Conservation (phyloP, 140 eudicot species). For the Senecio squalidus region DNA sequence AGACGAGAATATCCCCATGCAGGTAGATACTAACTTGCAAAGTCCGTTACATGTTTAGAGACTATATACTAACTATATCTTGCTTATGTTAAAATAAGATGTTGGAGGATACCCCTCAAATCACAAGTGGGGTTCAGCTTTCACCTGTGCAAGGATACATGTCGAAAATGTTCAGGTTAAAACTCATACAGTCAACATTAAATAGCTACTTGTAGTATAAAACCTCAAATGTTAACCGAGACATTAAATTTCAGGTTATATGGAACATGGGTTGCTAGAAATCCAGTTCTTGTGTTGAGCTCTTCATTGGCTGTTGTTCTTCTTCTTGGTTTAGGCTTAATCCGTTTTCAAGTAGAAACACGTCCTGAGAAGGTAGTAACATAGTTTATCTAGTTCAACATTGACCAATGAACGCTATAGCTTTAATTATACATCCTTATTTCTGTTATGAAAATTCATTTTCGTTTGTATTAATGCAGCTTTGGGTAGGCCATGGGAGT, state of each 20-base stretch:
- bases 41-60: neutral
- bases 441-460: neutral
- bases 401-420: neutral
- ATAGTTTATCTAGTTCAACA: neutral
- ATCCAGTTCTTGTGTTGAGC: conserved; percentile 71
- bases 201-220: conserved; percentile 7
- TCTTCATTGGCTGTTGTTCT: conserved; percentile 67
- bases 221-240: conserved; percentile 13
- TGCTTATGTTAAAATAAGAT: conserved; percentile 36
- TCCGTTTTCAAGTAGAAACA: conserved; percentile 88
- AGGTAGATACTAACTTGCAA: conserved; percentile 36
- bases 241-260: conserved; percentile 57
- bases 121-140: conserved; percentile 66
- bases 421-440: neutral
- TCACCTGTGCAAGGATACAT: conserved; percentile 91
- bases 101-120: conserved; percentile 60
- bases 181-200: conserved; percentile 14
- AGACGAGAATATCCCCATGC: conserved; percentile 69
- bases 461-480: conserved; percentile 43
- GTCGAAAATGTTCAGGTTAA: conserved; percentile 83
- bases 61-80: neutral
- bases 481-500: conserved; percentile 97
- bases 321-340: conserved; percentile 72
- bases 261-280: conserved; percentile 95
- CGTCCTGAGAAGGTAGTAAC: conserved; percentile 88